phyloP scores from a whole-genome alignment of 257 asterid genomes.

The Paraleonurus japonicus region DNA sequence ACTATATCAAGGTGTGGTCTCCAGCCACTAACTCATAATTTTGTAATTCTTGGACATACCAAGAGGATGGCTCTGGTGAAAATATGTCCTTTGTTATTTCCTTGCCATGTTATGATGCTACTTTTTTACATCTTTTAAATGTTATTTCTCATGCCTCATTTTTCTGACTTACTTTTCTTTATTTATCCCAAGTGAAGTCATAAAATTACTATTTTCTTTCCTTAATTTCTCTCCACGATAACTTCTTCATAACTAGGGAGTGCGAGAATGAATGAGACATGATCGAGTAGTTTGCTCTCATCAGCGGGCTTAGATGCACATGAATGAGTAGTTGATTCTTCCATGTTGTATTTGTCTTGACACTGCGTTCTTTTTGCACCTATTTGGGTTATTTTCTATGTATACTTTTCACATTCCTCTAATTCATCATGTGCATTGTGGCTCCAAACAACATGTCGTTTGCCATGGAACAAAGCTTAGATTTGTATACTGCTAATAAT shows the following conservation, averaged over 20 bases:
- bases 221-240: no score
- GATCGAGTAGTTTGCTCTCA: no score
- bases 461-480: background rate
- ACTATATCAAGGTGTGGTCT: slow-evolving; percentile 1
- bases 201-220: background rate
- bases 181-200: background rate
- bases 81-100: background rate
- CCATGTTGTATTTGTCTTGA: no score
- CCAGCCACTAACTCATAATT: background rate
- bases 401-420: no score
- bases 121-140: background rate
- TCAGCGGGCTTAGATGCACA: no score
- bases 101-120: background rate
- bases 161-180: background rate
- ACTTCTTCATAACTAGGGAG: no score
- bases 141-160: background rate
- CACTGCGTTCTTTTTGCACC: no score
- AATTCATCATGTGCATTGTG: background rate
- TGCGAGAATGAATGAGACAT: no score
- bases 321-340: no score
- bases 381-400: no score
- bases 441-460: background rate
- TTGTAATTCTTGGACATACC: background rate
- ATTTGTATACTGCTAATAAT: slow-evolving; percentile 5
- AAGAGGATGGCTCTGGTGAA: slow-evolving; percentile 16